Percentiles rank a stretch among this genome's conserved stretches.
Conservation (phyloP, 805 yeast species). For the Ogataea sp. region DNA sequence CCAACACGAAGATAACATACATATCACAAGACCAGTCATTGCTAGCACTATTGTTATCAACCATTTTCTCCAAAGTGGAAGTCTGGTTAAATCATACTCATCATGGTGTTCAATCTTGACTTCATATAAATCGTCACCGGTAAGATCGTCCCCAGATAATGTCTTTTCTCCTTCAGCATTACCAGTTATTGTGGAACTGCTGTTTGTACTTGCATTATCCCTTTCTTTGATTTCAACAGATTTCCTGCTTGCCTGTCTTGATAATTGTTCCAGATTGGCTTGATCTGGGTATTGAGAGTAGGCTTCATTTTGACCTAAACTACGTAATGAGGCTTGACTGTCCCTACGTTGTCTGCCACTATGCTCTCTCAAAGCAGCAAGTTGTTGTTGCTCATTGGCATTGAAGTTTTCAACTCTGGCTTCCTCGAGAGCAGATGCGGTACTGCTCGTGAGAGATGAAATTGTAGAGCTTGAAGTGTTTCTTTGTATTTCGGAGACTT, state of each 20-base stretch:
- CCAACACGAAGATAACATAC: slow-evolving; percentile 65
- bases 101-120: slow-evolving; percentile 12
- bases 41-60: slow-evolving; percentile 46
- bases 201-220: not conserved
- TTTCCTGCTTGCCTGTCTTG: slow-evolving; percentile 4
- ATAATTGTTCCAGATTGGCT: slow-evolving; percentile 5
- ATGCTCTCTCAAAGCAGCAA: not conserved
- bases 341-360: not conserved
- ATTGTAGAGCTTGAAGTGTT: not conserved
- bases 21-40: slow-evolving; percentile 48
- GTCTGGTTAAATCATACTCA: slow-evolving; percentile 7
- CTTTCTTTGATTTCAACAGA: not conserved
- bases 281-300: slow-evolving; percentile 12
- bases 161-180: not conserved
- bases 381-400: not conserved
- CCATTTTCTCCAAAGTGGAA: slow-evolving; percentile 49
- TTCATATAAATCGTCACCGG: slow-evolving; percentile 6
- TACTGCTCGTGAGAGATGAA: not conserved
- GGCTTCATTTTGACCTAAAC: not conserved
- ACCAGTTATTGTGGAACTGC: not conserved
- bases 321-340: not conserved
- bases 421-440: not conserved
- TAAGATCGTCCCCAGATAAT: not conserved
- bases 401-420: not conserved
- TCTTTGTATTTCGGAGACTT: not conserved